Evolutionary conservation across 441 rosid genomes (phyloP).

Genomic region (Eruca vesicaria): DNA sequence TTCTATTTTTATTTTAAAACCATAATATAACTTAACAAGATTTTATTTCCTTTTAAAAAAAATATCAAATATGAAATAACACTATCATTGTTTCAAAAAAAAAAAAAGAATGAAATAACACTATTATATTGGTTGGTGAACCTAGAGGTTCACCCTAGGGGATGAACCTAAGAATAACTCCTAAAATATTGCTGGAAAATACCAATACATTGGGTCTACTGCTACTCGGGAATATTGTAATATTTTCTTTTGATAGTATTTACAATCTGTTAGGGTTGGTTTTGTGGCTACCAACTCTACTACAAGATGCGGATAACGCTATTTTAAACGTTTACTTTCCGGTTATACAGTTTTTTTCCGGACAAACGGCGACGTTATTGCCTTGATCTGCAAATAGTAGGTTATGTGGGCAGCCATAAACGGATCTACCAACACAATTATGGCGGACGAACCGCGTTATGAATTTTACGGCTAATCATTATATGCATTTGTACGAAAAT

Average conservation of each 20-base stretch:
- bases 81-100: no score
- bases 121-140: no score
- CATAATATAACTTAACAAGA: no score
- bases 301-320: neutral
- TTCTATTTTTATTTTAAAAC: no score
- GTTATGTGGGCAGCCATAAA: neutral
- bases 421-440: neutral
- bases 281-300: slow-evolving; percentile 5
- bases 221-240: neutral
- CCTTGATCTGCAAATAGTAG: neutral
- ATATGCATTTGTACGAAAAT: neutral
- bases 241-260: neutral
- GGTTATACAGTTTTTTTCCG: neutral
- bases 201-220: neutral
- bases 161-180: no score
- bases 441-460: neutral
- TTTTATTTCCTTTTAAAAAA: no score
- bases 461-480: neutral
- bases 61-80: no score
- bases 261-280: neutral
- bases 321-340: neutral
- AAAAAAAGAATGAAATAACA: no score
- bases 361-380: neutral
- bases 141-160: no score
- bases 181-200: neutral